Conservation (phyloP, 768 basidiomycete genomes). For the Cystofilobasidium capitatum region DNA sequence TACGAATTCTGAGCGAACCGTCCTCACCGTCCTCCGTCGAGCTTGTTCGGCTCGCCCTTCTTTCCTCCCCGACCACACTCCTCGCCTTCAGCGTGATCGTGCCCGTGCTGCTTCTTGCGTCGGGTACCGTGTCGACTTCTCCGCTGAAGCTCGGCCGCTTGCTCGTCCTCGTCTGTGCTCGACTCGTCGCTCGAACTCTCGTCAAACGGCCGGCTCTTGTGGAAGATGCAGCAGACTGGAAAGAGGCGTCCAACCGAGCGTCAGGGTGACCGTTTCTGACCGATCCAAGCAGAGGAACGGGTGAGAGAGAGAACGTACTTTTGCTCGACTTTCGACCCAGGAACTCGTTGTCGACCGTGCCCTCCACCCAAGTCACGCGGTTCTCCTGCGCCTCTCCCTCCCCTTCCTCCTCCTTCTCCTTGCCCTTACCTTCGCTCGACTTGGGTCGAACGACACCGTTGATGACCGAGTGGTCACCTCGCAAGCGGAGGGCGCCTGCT, state of each 20-base stretch:
- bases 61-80: not conserved
- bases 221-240: conserved; percentile 93
- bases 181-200: conserved; percentile 57
- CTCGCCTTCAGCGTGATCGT: conserved; percentile 6
- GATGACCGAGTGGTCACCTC: too few species aligned
- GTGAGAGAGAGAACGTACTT: conserved; percentile 49
- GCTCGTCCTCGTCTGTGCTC: conserved; percentile 10
- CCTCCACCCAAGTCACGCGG: conserved; percentile 70
- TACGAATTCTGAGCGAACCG: not conserved
- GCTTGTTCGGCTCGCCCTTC: conserved; percentile 11
- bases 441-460: not conserved
- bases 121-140: not conserved
- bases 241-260: not conserved
- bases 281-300: not conserved
- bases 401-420: not conserved
- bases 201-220: conserved; percentile 67
- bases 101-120: not conserved
- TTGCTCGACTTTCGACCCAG: conserved; percentile 85
- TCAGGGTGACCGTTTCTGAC: not conserved
- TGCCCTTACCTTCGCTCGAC: not conserved
- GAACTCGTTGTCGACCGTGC: conserved; percentile 82
- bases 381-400: not conserved
- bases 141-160: conserved; percentile 2
- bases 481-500: not conserved
- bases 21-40: conserved; percentile 17